Percentiles rank a stretch among this genome's conserved stretches.
Conservation (phyloP, 805 yeast genomes). For the Hanseniaspora vineae region DNA sequence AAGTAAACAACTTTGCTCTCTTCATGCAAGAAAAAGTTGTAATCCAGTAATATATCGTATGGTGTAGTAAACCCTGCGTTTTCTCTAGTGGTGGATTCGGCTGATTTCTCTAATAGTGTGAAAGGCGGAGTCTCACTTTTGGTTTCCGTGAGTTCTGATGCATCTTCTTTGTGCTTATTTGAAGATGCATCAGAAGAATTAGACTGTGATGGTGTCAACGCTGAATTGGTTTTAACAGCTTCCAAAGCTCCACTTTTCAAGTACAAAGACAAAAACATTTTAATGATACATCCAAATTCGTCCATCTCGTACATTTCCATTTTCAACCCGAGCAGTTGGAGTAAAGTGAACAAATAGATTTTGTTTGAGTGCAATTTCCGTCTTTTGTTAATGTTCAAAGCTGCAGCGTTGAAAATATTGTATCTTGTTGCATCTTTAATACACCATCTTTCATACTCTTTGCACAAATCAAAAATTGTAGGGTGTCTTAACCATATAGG, state of each 20-base stretch:
- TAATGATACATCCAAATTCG: conserved; percentile 7
- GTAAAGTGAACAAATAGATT: conserved; percentile 4
- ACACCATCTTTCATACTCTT: conserved; percentile 66
- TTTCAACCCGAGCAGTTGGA: conserved; percentile 4
- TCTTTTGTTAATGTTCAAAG: conserved; percentile 6
- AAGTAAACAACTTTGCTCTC: conserved; percentile 67
- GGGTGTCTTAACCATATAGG: conserved; percentile 71
- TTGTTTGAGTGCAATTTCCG: conserved; percentile 19
- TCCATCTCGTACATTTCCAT: conserved; percentile 8
- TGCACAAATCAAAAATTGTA: conserved; percentile 58
- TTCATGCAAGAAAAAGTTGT: conserved; percentile 52
- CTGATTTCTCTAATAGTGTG: too few relatives aligned
- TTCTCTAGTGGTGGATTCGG: not conserved
- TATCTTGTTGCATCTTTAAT: conserved; percentile 34
- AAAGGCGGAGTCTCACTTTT: too few relatives aligned
- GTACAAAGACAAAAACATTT: conserved; percentile 4
- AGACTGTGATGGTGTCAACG: conserved; percentile 18
- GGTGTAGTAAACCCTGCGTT: conserved; percentile 51
- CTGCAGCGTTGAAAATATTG: conserved; percentile 9
- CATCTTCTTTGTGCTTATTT: too few relatives aligned
- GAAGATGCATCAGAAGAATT: conserved; percentile 19
- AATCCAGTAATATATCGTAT: conserved; percentile 64
- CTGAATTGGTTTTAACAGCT: not conserved
- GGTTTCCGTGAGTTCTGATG: too few relatives aligned
- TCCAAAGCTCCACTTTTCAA: conserved; percentile 4